A percentile compares a stretch with the other conserved stretches of the same genome.
phyloP scores from a whole-genome alignment of 2,329 filamentous ascomycete species.

The Chrysoporthe austroafricana region DNA sequence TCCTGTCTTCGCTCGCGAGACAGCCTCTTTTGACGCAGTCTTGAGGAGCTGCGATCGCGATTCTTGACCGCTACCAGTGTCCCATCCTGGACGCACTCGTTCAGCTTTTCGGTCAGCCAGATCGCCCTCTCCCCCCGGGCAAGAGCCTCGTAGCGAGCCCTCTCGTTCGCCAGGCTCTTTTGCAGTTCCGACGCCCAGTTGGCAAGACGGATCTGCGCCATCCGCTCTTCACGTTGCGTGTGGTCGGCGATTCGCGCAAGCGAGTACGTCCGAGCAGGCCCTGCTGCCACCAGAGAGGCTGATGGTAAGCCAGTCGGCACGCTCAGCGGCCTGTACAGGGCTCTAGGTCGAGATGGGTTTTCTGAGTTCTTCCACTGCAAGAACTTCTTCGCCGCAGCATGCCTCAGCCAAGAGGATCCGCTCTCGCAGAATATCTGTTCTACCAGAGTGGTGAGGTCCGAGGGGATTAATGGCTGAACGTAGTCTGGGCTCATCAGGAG shows the following conservation, averaged over 20 bases:
- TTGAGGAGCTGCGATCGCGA: constrained; percentile 19
- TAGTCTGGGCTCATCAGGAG: constrained; percentile 93
- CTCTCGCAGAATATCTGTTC: constrained; percentile 75
- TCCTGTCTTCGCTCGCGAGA: constrained; percentile 2
- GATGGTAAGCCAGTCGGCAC: constrained; percentile 28
- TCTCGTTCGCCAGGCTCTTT: constrained; percentile 73
- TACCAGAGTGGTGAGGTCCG: constrained; percentile 74
- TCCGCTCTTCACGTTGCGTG: constrained; percentile 39
- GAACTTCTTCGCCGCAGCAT: constrained; percentile 82
- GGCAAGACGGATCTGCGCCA: constrained; percentile 65
- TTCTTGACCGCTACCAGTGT: constrained; percentile 54
- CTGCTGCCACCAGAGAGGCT: constrained; percentile 20
- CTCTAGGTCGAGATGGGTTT: constrained; percentile 36
- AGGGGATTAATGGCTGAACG: constrained; percentile 75
- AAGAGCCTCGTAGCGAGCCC: constrained; percentile 68
- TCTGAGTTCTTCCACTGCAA: constrained; percentile 65
- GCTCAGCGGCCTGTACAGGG: constrained; percentile 43
- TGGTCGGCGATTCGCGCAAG: constrained; percentile 61
- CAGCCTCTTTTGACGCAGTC: constrained; percentile 16
- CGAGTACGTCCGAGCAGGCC: constrained; percentile 53
- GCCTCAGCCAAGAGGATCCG: constrained; percentile 78
- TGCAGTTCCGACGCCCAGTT: constrained; percentile 85
- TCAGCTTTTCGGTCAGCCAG: constrained; percentile 70
- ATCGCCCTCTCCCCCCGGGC: constrained; percentile 65
- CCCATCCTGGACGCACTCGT: constrained; percentile 70